phyloP scores from a whole-genome alignment of 345 rosid genomes.

The Viola odorata region DNA sequence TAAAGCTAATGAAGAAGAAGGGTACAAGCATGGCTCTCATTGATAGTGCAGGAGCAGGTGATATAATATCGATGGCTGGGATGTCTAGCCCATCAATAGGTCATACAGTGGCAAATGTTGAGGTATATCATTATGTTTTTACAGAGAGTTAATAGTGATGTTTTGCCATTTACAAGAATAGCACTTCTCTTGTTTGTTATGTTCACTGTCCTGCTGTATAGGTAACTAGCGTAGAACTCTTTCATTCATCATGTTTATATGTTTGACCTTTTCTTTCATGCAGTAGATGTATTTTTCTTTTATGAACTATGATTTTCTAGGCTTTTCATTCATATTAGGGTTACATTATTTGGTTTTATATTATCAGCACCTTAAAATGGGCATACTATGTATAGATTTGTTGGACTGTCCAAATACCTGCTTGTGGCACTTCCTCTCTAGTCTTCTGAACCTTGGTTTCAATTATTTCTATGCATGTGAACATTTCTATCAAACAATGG shows the following conservation, averaged over 20 bases:
- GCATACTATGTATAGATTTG: no score
- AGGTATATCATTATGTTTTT: slow-evolving; percentile 38
- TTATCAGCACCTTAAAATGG: background rate
- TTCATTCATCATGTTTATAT: background rate
- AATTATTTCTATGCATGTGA: no score
- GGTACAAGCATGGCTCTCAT: slow-evolving; percentile 74
- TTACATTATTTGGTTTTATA: background rate
- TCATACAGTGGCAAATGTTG: slow-evolving; percentile 77
- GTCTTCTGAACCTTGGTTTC: no score
- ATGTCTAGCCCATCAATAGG: slow-evolving; percentile 80
- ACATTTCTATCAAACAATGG: no score
- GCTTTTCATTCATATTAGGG: background rate
- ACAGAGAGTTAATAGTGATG: background rate
- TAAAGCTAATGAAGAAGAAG: slow-evolving; percentile 95
- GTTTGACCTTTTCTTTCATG: background rate
- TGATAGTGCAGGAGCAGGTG: slow-evolving; percentile 95
- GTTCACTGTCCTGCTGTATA: background rate
- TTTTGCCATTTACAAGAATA: background rate
- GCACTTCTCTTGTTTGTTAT: background rate
- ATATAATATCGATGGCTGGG: slow-evolving; percentile 91
- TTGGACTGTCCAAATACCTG: no score
- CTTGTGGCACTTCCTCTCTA: no score
- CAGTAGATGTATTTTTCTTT: background rate
- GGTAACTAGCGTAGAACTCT: background rate
- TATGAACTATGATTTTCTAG: background rate